Conservation (phyloP, 805 yeast genomes). For the Metschnikowia bowlesiae region DNA sequence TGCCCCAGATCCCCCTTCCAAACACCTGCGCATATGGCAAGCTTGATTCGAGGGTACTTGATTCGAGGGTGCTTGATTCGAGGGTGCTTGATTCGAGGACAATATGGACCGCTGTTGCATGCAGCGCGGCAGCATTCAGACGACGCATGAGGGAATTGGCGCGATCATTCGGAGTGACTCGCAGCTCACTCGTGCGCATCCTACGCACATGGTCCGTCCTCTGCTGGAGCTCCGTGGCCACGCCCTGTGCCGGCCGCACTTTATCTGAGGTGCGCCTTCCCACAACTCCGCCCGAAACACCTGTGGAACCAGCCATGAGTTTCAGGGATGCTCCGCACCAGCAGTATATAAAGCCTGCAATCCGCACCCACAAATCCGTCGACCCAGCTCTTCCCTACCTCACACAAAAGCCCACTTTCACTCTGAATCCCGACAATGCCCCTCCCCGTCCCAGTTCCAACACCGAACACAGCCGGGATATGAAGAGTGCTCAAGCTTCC, state of each 20-base stretch:
- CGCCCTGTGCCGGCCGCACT: slow-evolving; percentile 4
- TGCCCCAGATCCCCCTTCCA: no score
- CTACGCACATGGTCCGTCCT: neutral
- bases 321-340: slow-evolving; percentile 1
- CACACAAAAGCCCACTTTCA: neutral
- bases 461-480: neutral
- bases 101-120: neutral
- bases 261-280: slow-evolving; percentile 2
- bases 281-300: slow-evolving; percentile 1
- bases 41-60: no score
- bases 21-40: no score
- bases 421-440: neutral
- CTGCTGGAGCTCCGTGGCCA: slow-evolving; percentile 2
- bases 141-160: neutral
- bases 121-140: neutral
- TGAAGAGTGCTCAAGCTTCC: neutral
- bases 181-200: neutral
- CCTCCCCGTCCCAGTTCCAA: neutral
- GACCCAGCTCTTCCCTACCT: neutral
- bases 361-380: neutral
- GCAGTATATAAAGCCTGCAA: neutral
- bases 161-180: neutral
- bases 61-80: no score
- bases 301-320: slow-evolving; percentile 1
- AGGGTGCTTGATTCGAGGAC: neutral